A percentile compares a stretch with the other conserved stretches of the same genome.
Evolutionary conservation across 2,329 filamentous ascomycete genomes (phyloP).

Genomic region (Chaetomiaceae sp.): DNA sequence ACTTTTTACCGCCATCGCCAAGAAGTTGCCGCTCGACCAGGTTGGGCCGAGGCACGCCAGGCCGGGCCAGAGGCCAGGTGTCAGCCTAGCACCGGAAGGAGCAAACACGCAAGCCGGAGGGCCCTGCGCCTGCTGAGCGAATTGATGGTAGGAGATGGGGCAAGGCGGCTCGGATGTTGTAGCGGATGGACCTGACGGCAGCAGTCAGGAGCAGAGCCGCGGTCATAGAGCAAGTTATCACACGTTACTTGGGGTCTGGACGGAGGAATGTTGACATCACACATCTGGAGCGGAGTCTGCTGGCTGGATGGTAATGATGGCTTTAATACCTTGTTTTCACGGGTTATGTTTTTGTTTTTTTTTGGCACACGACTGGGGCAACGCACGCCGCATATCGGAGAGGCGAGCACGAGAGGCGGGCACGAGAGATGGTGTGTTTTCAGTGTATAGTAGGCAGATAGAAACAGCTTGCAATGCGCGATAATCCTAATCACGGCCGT

Average conservation of each 20-base stretch:
- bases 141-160: neutral
- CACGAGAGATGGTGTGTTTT: slow-evolving; percentile 5
- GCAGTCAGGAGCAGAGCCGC: slow-evolving; percentile 5
- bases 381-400: slow-evolving; percentile 10
- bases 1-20: slow-evolving; percentile 94
- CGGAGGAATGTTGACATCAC: slow-evolving; percentile 17
- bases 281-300: slow-evolving; percentile 25
- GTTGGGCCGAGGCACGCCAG: slow-evolving; percentile 85
- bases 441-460: slow-evolving; percentile 30
- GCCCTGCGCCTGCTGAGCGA: slow-evolving; percentile 51
- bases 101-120: slow-evolving; percentile 54
- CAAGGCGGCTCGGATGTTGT: neutral
- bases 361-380: slow-evolving; percentile 8
- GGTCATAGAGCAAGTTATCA: slow-evolving; percentile 20
- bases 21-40: slow-evolving; percentile 95
- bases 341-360: slow-evolving; percentile 18
- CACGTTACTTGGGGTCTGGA: slow-evolving; percentile 7
- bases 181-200: neutral
- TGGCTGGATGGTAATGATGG: slow-evolving; percentile 21
- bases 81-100: slow-evolving; percentile 53
- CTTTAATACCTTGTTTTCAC: slow-evolving; percentile 26
- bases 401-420: neutral
- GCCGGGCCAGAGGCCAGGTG: slow-evolving; percentile 55
- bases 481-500: slow-evolving; percentile 20
- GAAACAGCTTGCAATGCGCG: slow-evolving; percentile 28